These are phyloP conservation scores for Trichoderma aggressivum DNA, from an alignment of 2,329 filamentous ascomycete genomes.

Conservation along the genomic window DNA sequence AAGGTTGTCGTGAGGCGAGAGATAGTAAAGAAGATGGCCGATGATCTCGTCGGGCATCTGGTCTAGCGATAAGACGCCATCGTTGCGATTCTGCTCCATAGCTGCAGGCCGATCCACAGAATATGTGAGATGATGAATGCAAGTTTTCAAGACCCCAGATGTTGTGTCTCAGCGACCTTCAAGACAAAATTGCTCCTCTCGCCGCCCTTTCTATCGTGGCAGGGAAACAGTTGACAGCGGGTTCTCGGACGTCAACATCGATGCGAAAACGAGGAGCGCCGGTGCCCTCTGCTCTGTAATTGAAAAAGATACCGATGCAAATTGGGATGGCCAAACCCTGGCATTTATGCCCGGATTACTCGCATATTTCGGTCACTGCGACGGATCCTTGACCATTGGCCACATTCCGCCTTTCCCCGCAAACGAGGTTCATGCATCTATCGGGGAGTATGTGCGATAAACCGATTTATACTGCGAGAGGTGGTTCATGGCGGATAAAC, in stretches of 20 bases:
- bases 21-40: constrained; percentile 67
- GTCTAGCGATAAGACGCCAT: constrained; percentile 34
- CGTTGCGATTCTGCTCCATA: constrained; percentile 7
- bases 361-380: neutral
- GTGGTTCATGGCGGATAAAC: neutral
- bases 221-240: neutral
- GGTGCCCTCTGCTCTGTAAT: neutral
- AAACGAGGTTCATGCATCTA: constrained; percentile 2
- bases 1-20: constrained; percentile 54
- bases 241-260: neutral
- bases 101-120: neutral
- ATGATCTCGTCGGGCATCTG: constrained; percentile 80
- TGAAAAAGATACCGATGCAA: neutral
- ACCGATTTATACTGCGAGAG: neutral
- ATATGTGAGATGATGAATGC: neutral
- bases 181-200: neutral
- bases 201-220: neutral
- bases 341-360: neutral
- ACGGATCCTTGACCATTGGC: neutral
- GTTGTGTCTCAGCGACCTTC: neutral
- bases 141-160: neutral
- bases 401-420: neutral
- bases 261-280: neutral
- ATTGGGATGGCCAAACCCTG: neutral
- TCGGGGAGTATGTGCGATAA: neutral